Conservation (phyloP, 73 alveolate genomes). For the Symbiodinium pilosum region DNA sequence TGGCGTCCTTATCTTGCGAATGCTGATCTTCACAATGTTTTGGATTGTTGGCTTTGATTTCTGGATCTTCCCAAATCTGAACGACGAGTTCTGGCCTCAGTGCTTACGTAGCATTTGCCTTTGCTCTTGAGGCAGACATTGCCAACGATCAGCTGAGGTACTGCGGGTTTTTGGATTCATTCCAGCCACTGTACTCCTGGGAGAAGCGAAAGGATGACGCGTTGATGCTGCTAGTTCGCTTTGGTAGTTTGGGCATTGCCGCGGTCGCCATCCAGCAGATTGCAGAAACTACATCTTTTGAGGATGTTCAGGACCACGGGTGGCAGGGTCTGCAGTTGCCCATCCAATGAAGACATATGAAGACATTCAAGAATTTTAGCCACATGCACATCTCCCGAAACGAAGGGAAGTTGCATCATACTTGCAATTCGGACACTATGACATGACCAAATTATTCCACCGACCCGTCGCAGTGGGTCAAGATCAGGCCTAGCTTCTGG, state of each 20-base stretch:
- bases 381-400: too few species aligned
- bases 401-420: too few species aligned
- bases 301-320: conserved; percentile 81
- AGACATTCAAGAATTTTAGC: too few species aligned
- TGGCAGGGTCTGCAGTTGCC: too few species aligned
- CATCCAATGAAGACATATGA: too few species aligned
- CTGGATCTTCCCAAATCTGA: conserved; percentile 94
- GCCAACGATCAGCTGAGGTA: conserved; percentile 18
- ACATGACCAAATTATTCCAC: neutral
- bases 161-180: conserved; percentile 79
- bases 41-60: conserved; percentile 91
- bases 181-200: conserved; percentile 92
- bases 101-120: too few species aligned
- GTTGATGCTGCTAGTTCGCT: conserved; percentile 76
- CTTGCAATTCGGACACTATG: neutral
- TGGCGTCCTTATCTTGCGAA: conserved; percentile 92
- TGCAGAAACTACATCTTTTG: conserved; percentile 80
- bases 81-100: conserved; percentile 39
- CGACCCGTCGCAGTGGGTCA: too few species aligned
- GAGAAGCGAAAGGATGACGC: conserved; percentile 92
- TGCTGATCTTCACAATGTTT: conserved; percentile 93
- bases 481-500: too few species aligned
- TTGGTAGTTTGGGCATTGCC: conserved; percentile 86
- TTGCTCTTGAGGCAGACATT: neutral
- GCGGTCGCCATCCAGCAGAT: conserved; percentile 94